phyloP scores from a whole-genome alignment of 768 basidiomycete genomes.

The Termitomyces sp. region DNA sequence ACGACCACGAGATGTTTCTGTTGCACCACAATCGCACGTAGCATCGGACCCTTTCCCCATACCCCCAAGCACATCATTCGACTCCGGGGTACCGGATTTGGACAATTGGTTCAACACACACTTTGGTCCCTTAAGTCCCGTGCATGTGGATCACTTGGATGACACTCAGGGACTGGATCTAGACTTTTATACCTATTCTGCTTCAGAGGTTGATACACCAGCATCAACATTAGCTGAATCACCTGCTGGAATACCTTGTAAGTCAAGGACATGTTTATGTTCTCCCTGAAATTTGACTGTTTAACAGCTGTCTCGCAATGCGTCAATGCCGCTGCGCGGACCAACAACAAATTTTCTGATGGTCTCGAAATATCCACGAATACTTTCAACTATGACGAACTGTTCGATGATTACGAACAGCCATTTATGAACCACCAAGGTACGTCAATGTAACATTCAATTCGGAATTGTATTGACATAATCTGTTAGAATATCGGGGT shows the following conservation, averaged over 20 bases:
- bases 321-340: neutral
- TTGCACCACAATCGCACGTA: slow-evolving; percentile 17
- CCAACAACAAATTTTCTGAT: too few relatives aligned
- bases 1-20: slow-evolving; percentile 15
- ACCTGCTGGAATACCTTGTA: neutral
- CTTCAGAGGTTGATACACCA: neutral
- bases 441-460: neutral
- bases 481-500: too few relatives aligned
- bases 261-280: neutral
- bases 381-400: slow-evolving; percentile 2
- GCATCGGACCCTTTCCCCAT: slow-evolving; percentile 26
- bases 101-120: slow-evolving; percentile 31
- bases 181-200: slow-evolving; percentile 2
- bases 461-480: neutral
- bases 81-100: slow-evolving; percentile 12
- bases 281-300: neutral
- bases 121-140: slow-evolving; percentile 11
- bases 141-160: slow-evolving; percentile 18
- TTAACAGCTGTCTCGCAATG: neutral
- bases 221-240: neutral
- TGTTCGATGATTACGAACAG: slow-evolving; percentile 8
- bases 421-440: neutral
- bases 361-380: neutral
- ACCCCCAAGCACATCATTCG: neutral
- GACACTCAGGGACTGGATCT: neutral